Conservation (phyloP, 1,139 yeast species). For the Kodamaea sp. region DNA sequence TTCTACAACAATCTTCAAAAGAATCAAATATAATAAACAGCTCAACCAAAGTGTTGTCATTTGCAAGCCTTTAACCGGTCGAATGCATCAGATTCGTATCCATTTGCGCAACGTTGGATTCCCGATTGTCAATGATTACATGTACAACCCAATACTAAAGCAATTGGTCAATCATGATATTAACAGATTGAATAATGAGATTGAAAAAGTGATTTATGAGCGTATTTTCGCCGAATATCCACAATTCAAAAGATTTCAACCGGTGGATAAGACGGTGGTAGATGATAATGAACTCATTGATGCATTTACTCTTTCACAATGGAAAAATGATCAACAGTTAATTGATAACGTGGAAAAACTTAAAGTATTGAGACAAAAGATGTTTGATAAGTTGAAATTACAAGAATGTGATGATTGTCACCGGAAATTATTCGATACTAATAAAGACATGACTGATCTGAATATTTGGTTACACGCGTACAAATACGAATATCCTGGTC, state of each 20-base stretch:
- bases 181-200: slow-evolving; percentile 18
- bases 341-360: slow-evolving; percentile 6
- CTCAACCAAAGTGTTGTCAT: slow-evolving; percentile 52
- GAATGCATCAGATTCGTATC: slow-evolving; percentile 76
- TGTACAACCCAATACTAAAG: slow-evolving; percentile 38
- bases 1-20: slow-evolving; percentile 33
- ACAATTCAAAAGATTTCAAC: slow-evolving; percentile 8
- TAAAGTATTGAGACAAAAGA: slow-evolving; percentile 8
- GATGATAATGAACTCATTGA: slow-evolving; percentile 14
- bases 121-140: slow-evolving; percentile 68
- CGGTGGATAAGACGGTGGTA: slow-evolving; percentile 10
- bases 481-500: slow-evolving; percentile 31
- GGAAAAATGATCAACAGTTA: slow-evolving; percentile 14
- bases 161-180: slow-evolving; percentile 13
- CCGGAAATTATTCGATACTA: slow-evolving; percentile 30
- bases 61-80: slow-evolving; percentile 69
- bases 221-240: slow-evolving; percentile 19
- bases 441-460: slow-evolving; percentile 35
- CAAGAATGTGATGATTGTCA: slow-evolving; percentile 47
- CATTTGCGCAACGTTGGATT: slow-evolving; percentile 62
- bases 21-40: slow-evolving; percentile 20
- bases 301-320: slow-evolving; percentile 14
- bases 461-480: slow-evolving; percentile 59
- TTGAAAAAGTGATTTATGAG: slow-evolving; percentile 29
- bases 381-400: slow-evolving; percentile 17